Evolutionary conservation across 805 yeast genomes (phyloP), one percentile per base, ranked within the genome.

Genomic region (Candida palmyrensis): DNA sequence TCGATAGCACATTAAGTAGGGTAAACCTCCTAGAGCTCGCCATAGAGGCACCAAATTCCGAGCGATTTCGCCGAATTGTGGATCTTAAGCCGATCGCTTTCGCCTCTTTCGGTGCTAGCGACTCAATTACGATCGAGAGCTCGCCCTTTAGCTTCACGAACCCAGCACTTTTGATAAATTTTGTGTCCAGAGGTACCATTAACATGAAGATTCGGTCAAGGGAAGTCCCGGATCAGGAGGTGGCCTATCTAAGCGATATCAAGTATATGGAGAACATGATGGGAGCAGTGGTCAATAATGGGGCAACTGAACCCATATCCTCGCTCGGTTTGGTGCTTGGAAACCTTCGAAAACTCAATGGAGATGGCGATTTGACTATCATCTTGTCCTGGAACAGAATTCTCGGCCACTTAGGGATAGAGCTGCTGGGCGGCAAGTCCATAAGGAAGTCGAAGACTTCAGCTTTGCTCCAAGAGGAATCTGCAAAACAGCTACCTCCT

Each of bases 221-320:
- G 2, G 35, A 39, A 2, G n/a, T n/a, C n/a, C n/a, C n/a, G n/a
- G 29, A 44, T 30, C 39, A 30, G 2, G 24, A 25, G 15, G 14
- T 24, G 3, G 27, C 40, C 12, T 57, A 49, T 39, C 41, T 69
- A 5, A 44, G 63, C 12, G 76, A 71, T 42, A 43, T 55, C 10
- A 62, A 57, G 44, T 71, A 59, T 41, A 33, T 71, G 38, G 75
- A 70, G 33, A 71, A 69, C 38, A 66, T 66, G 68, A 43, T 52
- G 8, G 76, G 76, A 6, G 72, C 65, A 0, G 37, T 62, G 3
- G 67, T 43, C 7, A 12, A 33, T 2, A 6, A 30, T 22, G 1
- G 32, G 25, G 4, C n/a, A 30, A 15, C 12, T 27, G 3, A 17
- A 19, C 11, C 13, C 12, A 22, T 4, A 9, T 18, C 33, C 1